Base-by-base conservation (phyloP, 352 stramenopile genomes). In the Phytophthora meadii region DNA sequence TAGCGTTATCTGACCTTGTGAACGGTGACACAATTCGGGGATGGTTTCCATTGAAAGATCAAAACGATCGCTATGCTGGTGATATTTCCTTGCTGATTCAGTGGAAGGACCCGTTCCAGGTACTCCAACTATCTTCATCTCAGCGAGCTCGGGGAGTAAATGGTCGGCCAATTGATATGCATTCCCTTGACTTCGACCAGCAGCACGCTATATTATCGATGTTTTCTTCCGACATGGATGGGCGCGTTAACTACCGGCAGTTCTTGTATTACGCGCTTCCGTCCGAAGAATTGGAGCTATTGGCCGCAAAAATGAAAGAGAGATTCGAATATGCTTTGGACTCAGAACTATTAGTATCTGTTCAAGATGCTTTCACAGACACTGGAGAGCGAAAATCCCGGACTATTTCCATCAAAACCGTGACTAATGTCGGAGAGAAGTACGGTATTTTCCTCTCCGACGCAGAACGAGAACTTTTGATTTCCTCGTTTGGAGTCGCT, bases 71-170 rank as follows among this genome's bases (percentile, higher is more conserved):
- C 10, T 52, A 81, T 22, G 82, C 73, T 24, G 89, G 89, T 10
- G 82, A 93, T 27, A 80, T 96, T 19, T 88, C 78, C 1, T 44
- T 95, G 11, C 65, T 87, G 17, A 79, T 96, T 22, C 68, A 92
- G 47, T 96, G 89, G 87, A 88, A 82, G 50, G 77, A 92, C 34
- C 79, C 84, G 9, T 89, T 96, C 49, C 73, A 90, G 54, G 68
- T 94, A 5, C 70, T 88, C 3, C 66, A 87, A n/a, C 47, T 90
- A 4, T 75, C 71, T 30, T 81, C 74, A 15, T 72, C 61, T 1
- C 63, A 72, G 37, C 65, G 68, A 44, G 67, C 68, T 8, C 48
- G 61, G 12, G 79, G 72, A 2, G 53, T 63, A 36, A 66, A 75
- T 61, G 63, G 61, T 8, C 66, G 62, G 8, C 51, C 57, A 14